Conservation (phyloP, 108 stramenopile species). For the Chaetoceros muelleri region DNA sequence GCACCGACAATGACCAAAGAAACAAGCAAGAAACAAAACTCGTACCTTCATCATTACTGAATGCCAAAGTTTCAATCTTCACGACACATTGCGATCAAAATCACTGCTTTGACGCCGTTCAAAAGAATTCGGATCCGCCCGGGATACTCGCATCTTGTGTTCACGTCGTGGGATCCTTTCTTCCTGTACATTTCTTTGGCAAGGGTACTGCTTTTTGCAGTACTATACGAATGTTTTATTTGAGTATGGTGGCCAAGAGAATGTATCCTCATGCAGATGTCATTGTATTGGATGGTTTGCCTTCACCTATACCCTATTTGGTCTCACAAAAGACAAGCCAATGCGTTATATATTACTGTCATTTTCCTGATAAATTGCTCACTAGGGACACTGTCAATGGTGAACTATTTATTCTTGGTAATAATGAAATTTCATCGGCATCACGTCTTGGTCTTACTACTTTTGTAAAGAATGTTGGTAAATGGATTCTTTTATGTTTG, state of each 20-base stretch:
- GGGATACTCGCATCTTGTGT: conserved; percentile 41
- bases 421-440: neutral
- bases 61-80: conserved; percentile 58
- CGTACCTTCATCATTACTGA: neutral
- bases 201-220: conserved; percentile 52
- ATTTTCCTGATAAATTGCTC: conserved; percentile 97
- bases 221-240: conserved; percentile 58
- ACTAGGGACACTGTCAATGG: conserved; percentile 49
- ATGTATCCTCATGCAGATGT: conserved; percentile 44
- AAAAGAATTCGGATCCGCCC: conserved; percentile 16
- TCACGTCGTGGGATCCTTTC: conserved; percentile 57
- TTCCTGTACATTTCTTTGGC: conserved; percentile 41
- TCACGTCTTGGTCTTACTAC: too few relatives aligned
- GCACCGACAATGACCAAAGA: neutral
- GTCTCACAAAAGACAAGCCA: conserved; percentile 34
- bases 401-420: conserved; percentile 2
- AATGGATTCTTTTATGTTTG: too few relatives aligned
- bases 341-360: conserved; percentile 93
- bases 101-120: conserved; percentile 90
- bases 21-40: too few relatives aligned
- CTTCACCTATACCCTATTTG: conserved; percentile 74
- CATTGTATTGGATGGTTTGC: conserved; percentile 85
- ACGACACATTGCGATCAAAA: conserved; percentile 88
- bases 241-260: conserved; percentile 25
- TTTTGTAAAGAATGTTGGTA: too few relatives aligned